phyloP scores from a whole-genome alignment of 768 basidiomycete species.

The Galerina sulciceps region DNA sequence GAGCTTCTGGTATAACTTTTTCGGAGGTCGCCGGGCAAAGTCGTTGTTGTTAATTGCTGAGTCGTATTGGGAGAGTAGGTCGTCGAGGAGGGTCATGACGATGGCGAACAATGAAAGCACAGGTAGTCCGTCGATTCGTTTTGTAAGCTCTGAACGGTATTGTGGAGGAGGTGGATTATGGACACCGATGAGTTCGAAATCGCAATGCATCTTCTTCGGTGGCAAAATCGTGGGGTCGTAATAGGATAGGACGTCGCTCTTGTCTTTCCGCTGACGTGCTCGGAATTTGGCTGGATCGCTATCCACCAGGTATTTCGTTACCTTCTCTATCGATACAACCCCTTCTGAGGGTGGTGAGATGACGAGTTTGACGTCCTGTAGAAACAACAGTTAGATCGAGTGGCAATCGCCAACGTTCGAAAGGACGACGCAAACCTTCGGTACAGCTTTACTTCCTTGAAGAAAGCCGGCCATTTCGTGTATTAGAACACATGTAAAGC shows the following conservation, averaged over 20 bases:
- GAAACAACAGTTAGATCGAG: neutral
- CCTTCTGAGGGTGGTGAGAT: conserved; percentile 12
- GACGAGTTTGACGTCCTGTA: conserved; percentile 17
- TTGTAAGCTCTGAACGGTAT: conserved; percentile 11
- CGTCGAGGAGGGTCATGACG: conserved; percentile 12
- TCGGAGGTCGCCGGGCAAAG: conserved; percentile 11
- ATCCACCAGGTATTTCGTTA: conserved; percentile 13
- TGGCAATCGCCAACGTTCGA: neutral
- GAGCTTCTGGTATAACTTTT: conserved; percentile 14
- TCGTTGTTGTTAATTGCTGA: neutral
- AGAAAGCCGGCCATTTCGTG: conserved; percentile 20
- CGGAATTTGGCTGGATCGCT: conserved; percentile 14
- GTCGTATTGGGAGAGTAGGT: conserved; percentile 11
- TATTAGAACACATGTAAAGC: conserved; percentile 14
- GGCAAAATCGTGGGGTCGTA: conserved; percentile 15
- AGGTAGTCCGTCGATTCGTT: conserved; percentile 16
- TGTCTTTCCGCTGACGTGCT: conserved; percentile 16
- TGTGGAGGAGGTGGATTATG: conserved; percentile 17
- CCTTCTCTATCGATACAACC: conserved; percentile 5
- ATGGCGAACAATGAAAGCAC: conserved; percentile 17
- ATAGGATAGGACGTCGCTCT: conserved; percentile 14
- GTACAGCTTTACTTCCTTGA: conserved; percentile 17
- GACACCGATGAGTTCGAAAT: conserved; percentile 15
- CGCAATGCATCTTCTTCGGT: conserved; percentile 18
- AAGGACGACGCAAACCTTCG: conserved; percentile 9